A percentile compares a stretch with the other conserved stretches of the same genome.
phyloP scores from a whole-genome alignment of 1,139 yeast species.

The Kluyveromyces marxianus region DNA sequence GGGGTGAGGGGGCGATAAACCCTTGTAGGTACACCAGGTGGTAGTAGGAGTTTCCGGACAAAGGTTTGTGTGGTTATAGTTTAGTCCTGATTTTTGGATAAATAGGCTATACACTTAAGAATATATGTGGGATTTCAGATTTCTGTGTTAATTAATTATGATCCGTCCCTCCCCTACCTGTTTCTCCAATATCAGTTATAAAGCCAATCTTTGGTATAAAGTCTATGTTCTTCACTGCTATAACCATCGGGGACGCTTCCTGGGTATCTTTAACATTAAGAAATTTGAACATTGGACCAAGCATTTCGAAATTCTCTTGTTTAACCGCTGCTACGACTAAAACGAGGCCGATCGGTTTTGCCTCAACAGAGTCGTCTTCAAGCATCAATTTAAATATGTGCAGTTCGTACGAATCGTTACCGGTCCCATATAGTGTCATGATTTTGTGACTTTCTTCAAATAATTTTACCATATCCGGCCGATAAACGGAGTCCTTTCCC shows the following conservation, averaged over 20 bases:
- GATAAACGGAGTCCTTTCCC: constrained; percentile 2
- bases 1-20: too few relatives aligned
- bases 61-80: too few relatives aligned
- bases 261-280: background rate
- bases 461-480: background rate
- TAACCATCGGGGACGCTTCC: constrained; percentile 7
- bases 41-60: too few relatives aligned
- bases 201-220: constrained; percentile 15
- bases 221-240: constrained; percentile 5
- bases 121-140: background rate
- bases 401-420: too few relatives aligned
- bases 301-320: background rate
- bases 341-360: background rate
- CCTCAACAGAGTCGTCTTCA: too few relatives aligned
- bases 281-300: background rate
- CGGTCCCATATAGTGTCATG: too few relatives aligned
- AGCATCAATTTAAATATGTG: too few relatives aligned
- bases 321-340: background rate
- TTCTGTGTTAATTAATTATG: background rate
- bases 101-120: background rate
- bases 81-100: background rate
- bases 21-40: too few relatives aligned
- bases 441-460: too few relatives aligned
- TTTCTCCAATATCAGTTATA: constrained; percentile 14
- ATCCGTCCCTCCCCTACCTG: constrained; percentile 10